Base-by-base conservation (phyloP, 495 filamentous ascomycete species). In the Parachaetomium inaequale region DNA sequence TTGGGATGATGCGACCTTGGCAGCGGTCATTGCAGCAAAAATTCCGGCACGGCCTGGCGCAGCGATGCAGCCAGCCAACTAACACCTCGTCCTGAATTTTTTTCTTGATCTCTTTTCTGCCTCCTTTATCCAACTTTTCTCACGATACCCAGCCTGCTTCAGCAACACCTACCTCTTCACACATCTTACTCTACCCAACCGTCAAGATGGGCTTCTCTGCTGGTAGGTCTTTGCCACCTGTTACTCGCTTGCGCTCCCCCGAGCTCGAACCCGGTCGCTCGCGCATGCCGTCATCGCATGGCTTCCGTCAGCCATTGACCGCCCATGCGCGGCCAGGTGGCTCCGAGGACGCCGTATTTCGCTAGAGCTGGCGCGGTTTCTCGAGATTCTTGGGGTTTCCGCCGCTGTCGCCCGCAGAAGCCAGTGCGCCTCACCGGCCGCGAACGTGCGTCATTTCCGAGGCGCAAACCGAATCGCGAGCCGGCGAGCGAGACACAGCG, bases 151-250 rank as follows among this genome's bases (percentile, higher is more conserved):
- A 28, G 26, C 63, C 40, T 55, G 21, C 31, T 60, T 46, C 50
- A 52, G 25, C 49, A 52, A 45, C 46, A 49, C 42, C 42, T 26
- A 29, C 65, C 45, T 28, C 29, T 42, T 21, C 28, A 10, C 19
- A 47, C 36, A 38, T 21, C 15, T 47, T 40, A 43, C 15, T 40
- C 49, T 62, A 62, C 26, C 60, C 58, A 64, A 62, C 63, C 66
- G 63, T 70, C 78, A 79, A 77, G 64, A 81, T 81, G 78, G 60
- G 55, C 68, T 72, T 74, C 75, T 62, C 69, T 65, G 46, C 67
- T 40, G 78, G 78, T 81, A 78, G 29, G 78, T 79, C 0, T 50
- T 31, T 36, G 7, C 19, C 46, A 21, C n/a, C 58, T 53, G 40
- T 51, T 42, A 36, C 50, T 53, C 29, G 6, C 29, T 43, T 58